Base-by-base conservation (phyloP, 2,329 filamentous ascomycete species). In the Exophiala spinifera region DNA sequence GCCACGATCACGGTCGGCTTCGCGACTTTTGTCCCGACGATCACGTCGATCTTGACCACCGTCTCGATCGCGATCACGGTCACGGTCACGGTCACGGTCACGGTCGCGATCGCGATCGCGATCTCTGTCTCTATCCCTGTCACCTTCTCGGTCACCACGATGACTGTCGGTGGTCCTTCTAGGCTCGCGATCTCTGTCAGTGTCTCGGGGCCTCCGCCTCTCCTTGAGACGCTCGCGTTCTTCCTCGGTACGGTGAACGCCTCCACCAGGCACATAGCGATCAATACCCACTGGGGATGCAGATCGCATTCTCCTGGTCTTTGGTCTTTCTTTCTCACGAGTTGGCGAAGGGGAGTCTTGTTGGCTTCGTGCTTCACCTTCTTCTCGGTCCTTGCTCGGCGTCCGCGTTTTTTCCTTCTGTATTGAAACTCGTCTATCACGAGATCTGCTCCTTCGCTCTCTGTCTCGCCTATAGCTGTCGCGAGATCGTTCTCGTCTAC, bases 251-350 rank as follows among this genome's bases (percentile, higher is more conserved):
- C 63, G 59, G 51, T 65, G 63, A 25, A 57, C 36, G 45, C 65
- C 67, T 17, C 67, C 69, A 14, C 65, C 68, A 42, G 75, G 75
- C 19, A 76, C 69, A 57, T 77, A 77, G 20, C 75, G 69, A 60
- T 77, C 74, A 57, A 75, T 73, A 23, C 73, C 70, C 6, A 61
- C 25, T 15, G 63, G 63, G 3, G 61, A 63, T 19, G 63, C 63
- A 20, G 63, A 65, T 4, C 63, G 59, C 43, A 66, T 62, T 49
- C 70, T 66, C 48, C 64, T 55, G 42, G n/a, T 52, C 33, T 33
- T 56, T 33, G 47, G 57, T 46, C 49, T 59, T 44, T 50, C 56
- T 47, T 48, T 60, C 42, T 50, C 56, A 49, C 17, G 56, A 49
- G 49, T 56, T 21, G 57, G 59, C 3, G 60, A 56, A 31, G 56